Conservation (phyloP, 805 yeast genomes). For the Kodamaea neixiangensis region DNA sequence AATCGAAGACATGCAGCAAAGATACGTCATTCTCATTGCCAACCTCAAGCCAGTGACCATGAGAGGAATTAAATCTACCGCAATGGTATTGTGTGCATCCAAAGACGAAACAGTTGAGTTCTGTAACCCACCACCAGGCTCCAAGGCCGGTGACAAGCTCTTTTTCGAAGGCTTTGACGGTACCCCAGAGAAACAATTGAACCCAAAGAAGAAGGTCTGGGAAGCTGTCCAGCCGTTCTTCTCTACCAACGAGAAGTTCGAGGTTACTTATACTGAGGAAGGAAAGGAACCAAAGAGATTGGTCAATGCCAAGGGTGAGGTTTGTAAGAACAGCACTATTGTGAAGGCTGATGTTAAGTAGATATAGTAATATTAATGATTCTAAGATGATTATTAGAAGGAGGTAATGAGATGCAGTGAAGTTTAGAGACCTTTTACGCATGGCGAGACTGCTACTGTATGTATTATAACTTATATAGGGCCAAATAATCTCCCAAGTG, state of each 20-base stretch:
- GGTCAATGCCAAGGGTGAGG: slow-evolving; percentile 77
- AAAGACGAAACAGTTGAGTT: slow-evolving; percentile 77
- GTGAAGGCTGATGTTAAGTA: slow-evolving; percentile 80
- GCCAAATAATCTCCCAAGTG: too few relatives aligned
- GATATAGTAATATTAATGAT: slow-evolving; percentile 14
- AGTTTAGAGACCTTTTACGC: too few relatives aligned
- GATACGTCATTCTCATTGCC: slow-evolving; percentile 88
- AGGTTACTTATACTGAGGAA: slow-evolving; percentile 79
- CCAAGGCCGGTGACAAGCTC: slow-evolving; percentile 94
- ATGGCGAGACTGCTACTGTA: too few relatives aligned
- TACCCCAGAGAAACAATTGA: slow-evolving; percentile 86
- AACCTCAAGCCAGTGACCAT: slow-evolving; percentile 96
- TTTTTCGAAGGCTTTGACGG: slow-evolving; percentile 91
- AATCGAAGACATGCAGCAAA: slow-evolving; percentile 92
- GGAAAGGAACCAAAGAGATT: slow-evolving; percentile 74
- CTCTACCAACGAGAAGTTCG: slow-evolving; percentile 72
- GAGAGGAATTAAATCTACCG: slow-evolving; percentile 95
- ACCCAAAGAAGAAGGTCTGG: slow-evolving; percentile 98
- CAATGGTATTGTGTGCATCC: slow-evolving; percentile 97
- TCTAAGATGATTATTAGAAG: too few relatives aligned
- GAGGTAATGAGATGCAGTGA: too few relatives aligned
- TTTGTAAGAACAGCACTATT: slow-evolving; percentile 71
- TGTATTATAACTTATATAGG: too few relatives aligned
- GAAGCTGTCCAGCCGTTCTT: slow-evolving; percentile 92
- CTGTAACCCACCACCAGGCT: slow-evolving; percentile 90